Base-by-base conservation (phyloP, 2,329 filamentous ascomycete species). In the Pochonia chlamydosporia region DNA sequence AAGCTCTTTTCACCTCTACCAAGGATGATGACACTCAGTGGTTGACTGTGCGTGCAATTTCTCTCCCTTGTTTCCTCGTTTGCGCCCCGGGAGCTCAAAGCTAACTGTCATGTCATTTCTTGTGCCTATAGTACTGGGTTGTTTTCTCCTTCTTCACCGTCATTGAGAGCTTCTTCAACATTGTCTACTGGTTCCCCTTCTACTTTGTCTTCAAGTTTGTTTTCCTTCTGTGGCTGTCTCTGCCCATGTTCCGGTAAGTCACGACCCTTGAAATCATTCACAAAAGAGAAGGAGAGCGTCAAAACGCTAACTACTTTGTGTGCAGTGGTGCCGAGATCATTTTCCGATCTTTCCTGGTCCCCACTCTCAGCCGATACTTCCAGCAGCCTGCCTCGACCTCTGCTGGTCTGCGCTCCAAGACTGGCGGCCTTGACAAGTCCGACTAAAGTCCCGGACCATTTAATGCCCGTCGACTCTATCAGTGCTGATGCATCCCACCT, bases 191-290 rank as follows among this genome's bases (percentile, higher is more conserved):
- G 88, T 89, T 95, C 77, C 87, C 93, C 65, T 99, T 99, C 78
- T 99, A 99, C 86, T 99, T 89, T 74, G 92, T 91, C 67, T 97
- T 99, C 87, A 99, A 99, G 82, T 96, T 99, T 67, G 76, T 95
- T 65, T 87, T 97, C 69, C 80, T 97, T 62, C 84, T 99, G 68
- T 99, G 93, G 93, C 90, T 99, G 75, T 84, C 92, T 60, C 89
- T 99, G 63, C 93, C 93, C 69, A 81, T 88, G 70, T 96, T 95
- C 77, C 78, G 78, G 92, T 96, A 85, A 67, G 85, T 23, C 35
- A n/a, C n/a, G n/a, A n/a, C n/a, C n/a, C n/a, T n/a, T n/a, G n/a
- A n/a, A 23, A 39, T 5, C 31, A 18, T 16, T 16, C 31, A 3
- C 6, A 10, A 36, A 20, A 26, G 35, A 48, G 24, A 16, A 18